A percentile compares a stretch with the other conserved stretches of the same genome.
Conservation (phyloP, 345 rosid species). For the Syzygium jambos region DNA sequence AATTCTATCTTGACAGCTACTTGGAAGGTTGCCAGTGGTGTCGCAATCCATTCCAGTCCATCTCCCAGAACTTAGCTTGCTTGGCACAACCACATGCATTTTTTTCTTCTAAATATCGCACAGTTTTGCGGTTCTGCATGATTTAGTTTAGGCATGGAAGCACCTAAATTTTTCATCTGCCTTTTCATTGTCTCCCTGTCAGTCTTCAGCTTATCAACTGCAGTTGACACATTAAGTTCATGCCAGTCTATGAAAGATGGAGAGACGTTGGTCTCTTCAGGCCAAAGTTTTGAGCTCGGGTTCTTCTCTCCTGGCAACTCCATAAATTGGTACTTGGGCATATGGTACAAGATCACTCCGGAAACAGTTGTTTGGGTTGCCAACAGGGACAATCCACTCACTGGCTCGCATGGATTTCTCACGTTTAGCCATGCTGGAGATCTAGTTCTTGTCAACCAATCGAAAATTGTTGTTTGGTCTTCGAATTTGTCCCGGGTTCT, state of each 20-base stretch:
- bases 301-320: constrained; percentile 11
- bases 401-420: constrained; percentile 4
- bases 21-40: background rate
- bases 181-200: background rate
- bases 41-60: background rate
- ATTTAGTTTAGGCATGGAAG: background rate
- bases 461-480: constrained; percentile 6
- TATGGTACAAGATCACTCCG: constrained; percentile 16
- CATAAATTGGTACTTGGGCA: constrained; percentile 17
- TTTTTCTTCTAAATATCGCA: background rate
- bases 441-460: constrained; percentile 5
- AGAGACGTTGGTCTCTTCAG: constrained; percentile 1
- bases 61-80: background rate
- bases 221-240: background rate
- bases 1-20: background rate
- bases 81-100: background rate
- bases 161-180: background rate
- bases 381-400: constrained; percentile 24
- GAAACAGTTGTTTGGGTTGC: constrained; percentile 31
- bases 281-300: constrained; percentile 6
- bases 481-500: constrained; percentile 6
- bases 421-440: constrained; percentile 3
- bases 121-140: background rate
- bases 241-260: background rate
- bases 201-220: background rate